Evolutionary conservation across 2,329 filamentous ascomycete genomes (phyloP).

Genomic region (Talaromyces pinophilus): DNA sequence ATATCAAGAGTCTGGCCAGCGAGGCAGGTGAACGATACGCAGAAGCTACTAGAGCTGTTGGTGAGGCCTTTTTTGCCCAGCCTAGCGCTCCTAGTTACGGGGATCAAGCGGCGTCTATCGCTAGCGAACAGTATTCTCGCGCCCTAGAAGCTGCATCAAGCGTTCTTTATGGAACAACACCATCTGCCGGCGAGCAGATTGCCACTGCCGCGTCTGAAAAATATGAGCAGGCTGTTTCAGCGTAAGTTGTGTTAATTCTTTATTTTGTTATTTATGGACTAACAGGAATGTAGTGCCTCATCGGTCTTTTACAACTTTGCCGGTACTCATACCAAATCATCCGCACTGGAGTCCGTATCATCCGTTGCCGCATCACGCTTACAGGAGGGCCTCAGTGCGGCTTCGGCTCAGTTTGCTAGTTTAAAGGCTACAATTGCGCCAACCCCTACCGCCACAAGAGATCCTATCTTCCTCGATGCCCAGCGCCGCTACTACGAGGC

Average conservation of each 20-base stretch:
- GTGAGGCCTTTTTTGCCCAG: slow-evolving; percentile 55
- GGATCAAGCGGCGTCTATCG: slow-evolving; percentile 56
- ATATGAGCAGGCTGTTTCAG: slow-evolving; percentile 59
- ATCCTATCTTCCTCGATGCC: slow-evolving; percentile 60
- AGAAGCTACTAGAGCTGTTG: slow-evolving; percentile 57
- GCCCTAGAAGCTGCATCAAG: slow-evolving; percentile 60
- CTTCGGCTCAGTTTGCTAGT: slow-evolving; percentile 69
- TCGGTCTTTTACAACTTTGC: slow-evolving; percentile 60
- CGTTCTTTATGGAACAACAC: slow-evolving; percentile 54
- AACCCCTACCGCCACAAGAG: slow-evolving; percentile 61
- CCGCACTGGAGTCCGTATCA: slow-evolving; percentile 58
- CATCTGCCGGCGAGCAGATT: slow-evolving; percentile 48
- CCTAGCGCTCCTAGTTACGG: slow-evolving; percentile 50
- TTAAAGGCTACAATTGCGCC: slow-evolving; percentile 65
- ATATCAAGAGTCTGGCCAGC: slow-evolving; percentile 54
- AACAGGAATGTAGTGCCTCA: slow-evolving; percentile 48
- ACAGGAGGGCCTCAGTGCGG: slow-evolving; percentile 68
- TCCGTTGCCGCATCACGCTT: slow-evolving; percentile 71
- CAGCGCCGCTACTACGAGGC: slow-evolving; percentile 74
- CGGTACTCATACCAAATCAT: slow-evolving; percentile 49
- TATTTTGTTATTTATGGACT: slow-evolving; percentile 10
- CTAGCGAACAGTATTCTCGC: slow-evolving; percentile 58
- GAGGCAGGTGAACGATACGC: slow-evolving; percentile 56
- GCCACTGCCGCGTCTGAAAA: slow-evolving; percentile 56
- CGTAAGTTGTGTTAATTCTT: slow-evolving; percentile 43